These are phyloP conservation scores for Candolleomyces aberdarensis DNA, from an alignment of 768 basidiomycete species.

Conservation along the genomic window DNA sequence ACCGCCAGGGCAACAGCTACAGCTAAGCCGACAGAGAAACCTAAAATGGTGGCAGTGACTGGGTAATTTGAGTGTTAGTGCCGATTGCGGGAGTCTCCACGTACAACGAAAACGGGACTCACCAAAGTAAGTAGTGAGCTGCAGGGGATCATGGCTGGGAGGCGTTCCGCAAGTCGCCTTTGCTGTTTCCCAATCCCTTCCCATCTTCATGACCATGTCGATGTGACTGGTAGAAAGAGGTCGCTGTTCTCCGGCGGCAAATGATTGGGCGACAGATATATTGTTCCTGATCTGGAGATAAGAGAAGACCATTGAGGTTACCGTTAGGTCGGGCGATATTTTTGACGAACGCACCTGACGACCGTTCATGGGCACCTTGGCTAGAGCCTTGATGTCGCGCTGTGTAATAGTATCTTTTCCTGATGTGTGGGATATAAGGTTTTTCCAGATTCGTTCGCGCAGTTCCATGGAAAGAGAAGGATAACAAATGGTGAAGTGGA, in stretches of 20 bases:
- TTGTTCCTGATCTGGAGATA: constrained; percentile 24
- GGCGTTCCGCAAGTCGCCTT: not conserved
- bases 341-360: constrained; percentile 16
- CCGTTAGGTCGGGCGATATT: too few relatives aligned
- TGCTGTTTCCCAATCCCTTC: constrained; percentile 17
- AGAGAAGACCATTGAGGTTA: too few relatives aligned
- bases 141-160: too few relatives aligned
- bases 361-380: constrained; percentile 22
- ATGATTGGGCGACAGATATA: constrained; percentile 22
- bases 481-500: constrained; percentile 31
- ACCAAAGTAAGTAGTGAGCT: too few relatives aligned
- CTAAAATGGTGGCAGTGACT: too few relatives aligned
- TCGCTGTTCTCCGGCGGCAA: constrained; percentile 12
- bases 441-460: constrained; percentile 25
- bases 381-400: constrained; percentile 18
- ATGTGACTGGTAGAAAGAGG: constrained; percentile 14
- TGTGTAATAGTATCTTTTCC: constrained; percentile 10
- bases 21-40: too few relatives aligned
- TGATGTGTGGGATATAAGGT: constrained; percentile 19
- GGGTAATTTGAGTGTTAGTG: too few relatives aligned
- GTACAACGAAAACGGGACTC: too few relatives aligned
- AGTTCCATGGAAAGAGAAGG: constrained; percentile 23
- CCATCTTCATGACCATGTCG: constrained; percentile 17
- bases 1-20: too few relatives aligned
- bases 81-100: too few relatives aligned